phyloP scores from a whole-genome alignment of 805 yeast species.

The Saturnispora zaruensis region DNA sequence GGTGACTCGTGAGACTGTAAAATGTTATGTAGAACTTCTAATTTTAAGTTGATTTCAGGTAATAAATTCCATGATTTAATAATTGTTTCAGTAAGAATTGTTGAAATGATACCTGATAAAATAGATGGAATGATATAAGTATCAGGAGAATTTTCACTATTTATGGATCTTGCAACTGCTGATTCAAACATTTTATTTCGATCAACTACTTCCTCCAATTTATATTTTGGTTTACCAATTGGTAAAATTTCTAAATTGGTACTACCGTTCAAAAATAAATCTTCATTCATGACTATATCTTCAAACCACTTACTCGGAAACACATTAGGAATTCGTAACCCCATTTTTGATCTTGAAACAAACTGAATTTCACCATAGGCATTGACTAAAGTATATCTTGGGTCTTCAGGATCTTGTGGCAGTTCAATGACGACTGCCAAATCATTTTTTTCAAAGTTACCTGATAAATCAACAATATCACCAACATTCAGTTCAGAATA shows the following conservation, averaged over 20 bases:
- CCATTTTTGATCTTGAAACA: slow-evolving; percentile 36
- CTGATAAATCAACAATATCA: slow-evolving; percentile 50
- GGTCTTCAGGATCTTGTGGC: slow-evolving; percentile 42
- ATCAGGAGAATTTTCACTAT: slow-evolving; percentile 16
- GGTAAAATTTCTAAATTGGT: slow-evolving; percentile 15
- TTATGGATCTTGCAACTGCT: slow-evolving; percentile 18
- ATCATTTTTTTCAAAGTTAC: slow-evolving; percentile 34
- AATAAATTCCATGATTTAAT: slow-evolving; percentile 25
- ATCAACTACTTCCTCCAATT: slow-evolving; percentile 25
- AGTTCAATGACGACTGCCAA: slow-evolving; percentile 47
- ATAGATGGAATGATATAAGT: slow-evolving; percentile 28
- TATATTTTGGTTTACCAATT: slow-evolving; percentile 29
- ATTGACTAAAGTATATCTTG: slow-evolving; percentile 48
- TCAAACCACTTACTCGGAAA: slow-evolving; percentile 34
- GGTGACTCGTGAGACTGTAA: slow-evolving; percentile 34
- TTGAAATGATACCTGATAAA: slow-evolving; percentile 25
- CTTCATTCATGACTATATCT: slow-evolving; percentile 25
- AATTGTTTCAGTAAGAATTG: slow-evolving; percentile 20
- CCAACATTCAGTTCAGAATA: slow-evolving; percentile 38
- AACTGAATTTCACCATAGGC: slow-evolving; percentile 49
- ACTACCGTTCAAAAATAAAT: slow-evolving; percentile 12
- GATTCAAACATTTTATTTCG: slow-evolving; percentile 24
- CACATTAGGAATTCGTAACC: slow-evolving; percentile 46
- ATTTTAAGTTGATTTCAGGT: slow-evolving; percentile 27
- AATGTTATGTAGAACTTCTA: slow-evolving; percentile 30